A percentile compares a stretch with the other conserved stretches of the same genome.
phyloP scores from a whole-genome alignment of 192 early-diverging fungal species.

The Coemansia sp. region DNA sequence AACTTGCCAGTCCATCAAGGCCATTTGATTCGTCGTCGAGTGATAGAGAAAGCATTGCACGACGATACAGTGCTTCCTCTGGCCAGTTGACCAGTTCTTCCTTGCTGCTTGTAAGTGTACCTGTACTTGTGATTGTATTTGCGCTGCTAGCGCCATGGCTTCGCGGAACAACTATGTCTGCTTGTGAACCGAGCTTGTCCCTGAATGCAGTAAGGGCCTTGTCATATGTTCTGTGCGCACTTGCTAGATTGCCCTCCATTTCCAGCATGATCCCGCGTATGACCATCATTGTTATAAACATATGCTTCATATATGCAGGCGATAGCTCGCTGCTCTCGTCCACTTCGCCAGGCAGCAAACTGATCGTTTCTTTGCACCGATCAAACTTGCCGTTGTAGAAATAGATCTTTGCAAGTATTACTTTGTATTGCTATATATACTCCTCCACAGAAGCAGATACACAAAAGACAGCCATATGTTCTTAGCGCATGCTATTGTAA shows the following conservation, averaged over 20 bases:
- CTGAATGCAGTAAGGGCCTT: conserved; percentile 41
- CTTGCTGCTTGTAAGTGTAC: conserved; percentile 29
- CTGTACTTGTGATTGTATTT: no score
- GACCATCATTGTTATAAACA: conserved; percentile 59
- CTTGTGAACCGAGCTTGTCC: conserved; percentile 21
- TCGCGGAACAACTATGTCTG: conserved; percentile 45
- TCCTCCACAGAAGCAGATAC: background rate
- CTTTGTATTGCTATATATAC: conserved; percentile 28
- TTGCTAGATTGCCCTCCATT: conserved; percentile 37
- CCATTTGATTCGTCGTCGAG: conserved; percentile 17
- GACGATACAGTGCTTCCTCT: conserved; percentile 71
- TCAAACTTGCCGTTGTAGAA: conserved; percentile 58
- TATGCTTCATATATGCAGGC: conserved; percentile 61
- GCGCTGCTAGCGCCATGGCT: conserved; percentile 20
- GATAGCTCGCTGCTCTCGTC: conserved; percentile 43
- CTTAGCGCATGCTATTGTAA: background rate
- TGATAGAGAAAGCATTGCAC: conserved; percentile 51
- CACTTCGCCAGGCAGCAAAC: conserved; percentile 33
- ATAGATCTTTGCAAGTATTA: conserved; percentile 61
- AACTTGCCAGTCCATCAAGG: conserved; percentile 28
- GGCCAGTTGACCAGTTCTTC: conserved; percentile 65
- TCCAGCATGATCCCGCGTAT: conserved; percentile 57
- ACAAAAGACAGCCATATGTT: background rate
- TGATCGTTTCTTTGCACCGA: conserved; percentile 33
- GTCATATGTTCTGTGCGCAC: conserved; percentile 58